These are phyloP conservation scores for Ramaria sp. DNA, from an alignment of 768 basidiomycete species.

Conservation along the genomic window DNA sequence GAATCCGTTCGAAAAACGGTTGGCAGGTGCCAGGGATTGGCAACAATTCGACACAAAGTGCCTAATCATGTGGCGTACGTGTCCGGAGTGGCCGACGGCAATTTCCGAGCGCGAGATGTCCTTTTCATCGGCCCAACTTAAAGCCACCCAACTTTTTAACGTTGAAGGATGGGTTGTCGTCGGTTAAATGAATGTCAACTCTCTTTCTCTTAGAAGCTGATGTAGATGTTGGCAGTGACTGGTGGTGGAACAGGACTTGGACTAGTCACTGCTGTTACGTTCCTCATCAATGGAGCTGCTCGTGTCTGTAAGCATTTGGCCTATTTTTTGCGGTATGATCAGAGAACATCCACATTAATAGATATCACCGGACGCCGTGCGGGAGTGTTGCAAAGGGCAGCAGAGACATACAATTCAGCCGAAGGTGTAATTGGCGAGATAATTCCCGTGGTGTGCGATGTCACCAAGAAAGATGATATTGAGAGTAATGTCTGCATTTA, in stretches of 20 bases:
- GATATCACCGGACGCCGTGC: slow-evolving; percentile 8
- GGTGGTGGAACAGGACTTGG: slow-evolving; percentile 7
- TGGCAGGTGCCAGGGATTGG: no score
- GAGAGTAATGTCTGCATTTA: neutral
- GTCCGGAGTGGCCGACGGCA: no score
- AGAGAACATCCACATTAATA: neutral
- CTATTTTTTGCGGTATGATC: neutral
- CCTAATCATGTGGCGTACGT: no score
- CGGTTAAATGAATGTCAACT: neutral
- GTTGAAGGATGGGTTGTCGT: slow-evolving; percentile 6
- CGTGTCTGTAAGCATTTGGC: slow-evolving; percentile 2
- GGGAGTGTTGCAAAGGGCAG: neutral
- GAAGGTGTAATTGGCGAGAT: slow-evolving; percentile 1
- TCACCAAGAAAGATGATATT: slow-evolving; percentile 10
- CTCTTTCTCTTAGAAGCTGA: neutral
- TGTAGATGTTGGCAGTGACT: neutral
- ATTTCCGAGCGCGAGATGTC: no score
- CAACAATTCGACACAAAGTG: no score
- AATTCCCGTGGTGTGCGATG: slow-evolving; percentile 4
- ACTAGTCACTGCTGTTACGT: neutral
- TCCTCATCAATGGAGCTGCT: slow-evolving; percentile 4
- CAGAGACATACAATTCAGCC: neutral
- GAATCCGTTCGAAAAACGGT: no score
- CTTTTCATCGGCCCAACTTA: neutral
- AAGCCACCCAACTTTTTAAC: neutral